Evolutionary conservation across 768 basidiomycete genomes (phyloP).

Genomic region (Mrakia hoshinonis): DNA sequence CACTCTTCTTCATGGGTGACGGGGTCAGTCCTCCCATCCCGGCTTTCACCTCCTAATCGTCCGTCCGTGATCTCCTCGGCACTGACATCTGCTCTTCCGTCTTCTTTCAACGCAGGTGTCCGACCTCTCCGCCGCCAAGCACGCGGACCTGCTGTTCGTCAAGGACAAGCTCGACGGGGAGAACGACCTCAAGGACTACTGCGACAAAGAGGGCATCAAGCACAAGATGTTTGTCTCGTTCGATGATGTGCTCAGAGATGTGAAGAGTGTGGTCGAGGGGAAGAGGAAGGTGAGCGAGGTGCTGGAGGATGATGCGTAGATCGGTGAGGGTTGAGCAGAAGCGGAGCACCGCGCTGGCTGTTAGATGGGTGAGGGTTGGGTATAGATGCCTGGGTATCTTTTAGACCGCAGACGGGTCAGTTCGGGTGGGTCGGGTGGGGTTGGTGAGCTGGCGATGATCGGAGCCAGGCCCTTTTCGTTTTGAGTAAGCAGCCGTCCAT

Average conservation of each 20-base stretch:
- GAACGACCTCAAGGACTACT: slow-evolving; percentile 80
- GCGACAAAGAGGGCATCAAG: slow-evolving; percentile 63
- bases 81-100: background rate
- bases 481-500: too few species aligned
- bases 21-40: slow-evolving; percentile 81
- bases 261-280: slow-evolving; percentile 64
- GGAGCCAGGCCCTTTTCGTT: too few species aligned
- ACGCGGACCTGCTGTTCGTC: slow-evolving; percentile 91
- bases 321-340: too few species aligned
- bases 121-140: slow-evolving; percentile 87
- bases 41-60: background rate
- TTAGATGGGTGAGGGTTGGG: too few species aligned
- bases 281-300: slow-evolving; percentile 54
- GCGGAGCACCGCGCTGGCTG: too few species aligned
- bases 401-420: too few species aligned
- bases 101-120: slow-evolving; percentile 3
- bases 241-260: slow-evolving; percentile 40
- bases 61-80: background rate
- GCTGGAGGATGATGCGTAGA: background rate
- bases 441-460: too few species aligned
- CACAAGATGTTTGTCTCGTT: slow-evolving; percentile 62
- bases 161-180: slow-evolving; percentile 66
- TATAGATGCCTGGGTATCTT: too few species aligned
- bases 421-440: too few species aligned
- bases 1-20: slow-evolving; percentile 93